Conservation (phyloP, 2,329 filamentous ascomycete species). For the Chrysoporthe austroafricana region DNA sequence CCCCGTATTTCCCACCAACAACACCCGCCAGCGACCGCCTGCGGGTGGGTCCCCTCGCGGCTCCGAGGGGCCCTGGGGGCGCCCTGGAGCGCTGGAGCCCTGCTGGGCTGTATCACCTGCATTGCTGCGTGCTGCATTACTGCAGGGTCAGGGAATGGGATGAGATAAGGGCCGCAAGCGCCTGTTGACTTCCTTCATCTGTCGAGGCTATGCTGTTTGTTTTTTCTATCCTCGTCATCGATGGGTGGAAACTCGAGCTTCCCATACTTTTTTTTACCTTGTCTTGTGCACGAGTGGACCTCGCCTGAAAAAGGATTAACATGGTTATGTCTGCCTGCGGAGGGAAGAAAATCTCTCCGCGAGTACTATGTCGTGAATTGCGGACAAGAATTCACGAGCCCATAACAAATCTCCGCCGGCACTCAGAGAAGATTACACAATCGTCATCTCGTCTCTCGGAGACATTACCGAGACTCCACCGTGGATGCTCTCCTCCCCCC, state of each 20-base stretch:
- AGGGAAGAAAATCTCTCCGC: not conserved
- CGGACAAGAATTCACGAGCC: not conserved
- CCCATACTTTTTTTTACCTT: not conserved
- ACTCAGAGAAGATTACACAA: not conserved
- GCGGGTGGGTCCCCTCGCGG: not conserved
- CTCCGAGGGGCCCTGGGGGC: not conserved
- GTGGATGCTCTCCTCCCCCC: not conserved
- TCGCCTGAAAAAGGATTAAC: too few species aligned
- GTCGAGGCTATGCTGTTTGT: not conserved
- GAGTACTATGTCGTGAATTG: not conserved
- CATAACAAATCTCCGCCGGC: not conserved
- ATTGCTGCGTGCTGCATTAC: not conserved
- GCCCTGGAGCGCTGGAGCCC: not conserved
- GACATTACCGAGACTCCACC: not conserved
- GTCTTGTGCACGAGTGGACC: too few species aligned
- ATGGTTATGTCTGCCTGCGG: not conserved
- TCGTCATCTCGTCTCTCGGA: slow-evolving; percentile 7
- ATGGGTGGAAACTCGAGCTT: too few species aligned
- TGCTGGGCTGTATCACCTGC: not conserved
- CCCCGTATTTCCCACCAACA: slow-evolving; percentile 5
- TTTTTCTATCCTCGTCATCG: not conserved
- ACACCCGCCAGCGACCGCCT: not conserved
- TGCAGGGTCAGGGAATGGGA: not conserved
- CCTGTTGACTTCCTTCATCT: not conserved
- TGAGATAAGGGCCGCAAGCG: not conserved